These are phyloP conservation scores for Botryosphaeria dothidea DNA, from an alignment of 2,329 filamentous ascomycete species.

Conservation along the genomic window DNA sequence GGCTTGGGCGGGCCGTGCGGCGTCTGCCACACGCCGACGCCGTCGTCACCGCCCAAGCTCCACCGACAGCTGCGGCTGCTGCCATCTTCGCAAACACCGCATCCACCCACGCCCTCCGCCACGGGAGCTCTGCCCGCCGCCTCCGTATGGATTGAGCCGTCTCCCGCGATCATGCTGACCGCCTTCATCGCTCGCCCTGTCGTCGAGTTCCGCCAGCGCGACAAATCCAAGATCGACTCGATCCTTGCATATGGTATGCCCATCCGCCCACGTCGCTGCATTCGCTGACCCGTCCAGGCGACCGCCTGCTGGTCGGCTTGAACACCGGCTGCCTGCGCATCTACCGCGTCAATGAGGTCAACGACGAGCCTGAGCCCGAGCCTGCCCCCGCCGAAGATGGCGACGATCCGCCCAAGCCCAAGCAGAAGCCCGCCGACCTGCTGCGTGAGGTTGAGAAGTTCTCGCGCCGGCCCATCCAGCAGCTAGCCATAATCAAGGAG, in stretches of 20 bases:
- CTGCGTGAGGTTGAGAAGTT: constrained; percentile 94
- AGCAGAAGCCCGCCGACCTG: constrained; percentile 67
- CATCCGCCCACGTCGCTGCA: neutral
- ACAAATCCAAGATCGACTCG: constrained; percentile 97
- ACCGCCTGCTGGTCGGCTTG: constrained; percentile 87
- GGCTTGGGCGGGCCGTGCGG: too few species aligned
- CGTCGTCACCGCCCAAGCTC: constrained; percentile 12
- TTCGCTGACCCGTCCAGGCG: constrained; percentile 55
- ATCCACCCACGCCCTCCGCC: neutral
- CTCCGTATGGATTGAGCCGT: neutral
- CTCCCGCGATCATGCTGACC: constrained; percentile 71
- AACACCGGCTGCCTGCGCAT: constrained; percentile 87
- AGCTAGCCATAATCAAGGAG: constrained; percentile 94
- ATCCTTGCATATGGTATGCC: constrained; percentile 80
- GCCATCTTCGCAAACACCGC: neutral
- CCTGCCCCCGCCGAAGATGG: constrained; percentile 35
- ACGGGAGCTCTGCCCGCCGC: neutral
- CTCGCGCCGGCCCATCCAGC: constrained; percentile 84
- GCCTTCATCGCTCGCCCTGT: constrained; percentile 96
- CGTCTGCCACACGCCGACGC: neutral
- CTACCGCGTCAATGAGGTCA: constrained; percentile 80
- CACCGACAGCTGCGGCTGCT: neutral
- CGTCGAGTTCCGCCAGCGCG: constrained; percentile 91
- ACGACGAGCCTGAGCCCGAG: constrained; percentile 43
- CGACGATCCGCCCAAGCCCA: constrained; percentile 43